Conservation (phyloP, 2,329 filamentous ascomycete species). For the Penicillium italicum region DNA sequence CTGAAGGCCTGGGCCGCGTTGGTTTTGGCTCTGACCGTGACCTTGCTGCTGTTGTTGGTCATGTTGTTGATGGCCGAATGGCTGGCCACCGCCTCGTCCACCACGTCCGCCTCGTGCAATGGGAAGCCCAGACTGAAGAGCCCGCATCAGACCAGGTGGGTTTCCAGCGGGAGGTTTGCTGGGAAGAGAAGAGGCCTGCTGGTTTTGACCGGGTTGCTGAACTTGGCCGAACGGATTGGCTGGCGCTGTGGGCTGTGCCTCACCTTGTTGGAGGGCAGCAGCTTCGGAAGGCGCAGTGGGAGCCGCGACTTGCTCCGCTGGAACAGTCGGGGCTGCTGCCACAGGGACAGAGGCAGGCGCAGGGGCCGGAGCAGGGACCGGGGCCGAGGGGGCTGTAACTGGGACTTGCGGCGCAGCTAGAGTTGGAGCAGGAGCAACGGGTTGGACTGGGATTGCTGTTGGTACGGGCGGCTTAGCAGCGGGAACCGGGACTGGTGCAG, state of each 20-base stretch:
- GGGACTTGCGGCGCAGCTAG: constrained; percentile 6
- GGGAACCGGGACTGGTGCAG: constrained; percentile 39
- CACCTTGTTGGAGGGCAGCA: constrained; percentile 15
- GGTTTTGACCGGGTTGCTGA: constrained; percentile 22
- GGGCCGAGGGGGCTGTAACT: constrained; percentile 2
- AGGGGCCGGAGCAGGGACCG: constrained; percentile 13
- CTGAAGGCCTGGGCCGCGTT: constrained; percentile 39
- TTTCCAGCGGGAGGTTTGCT: constrained; percentile 37
- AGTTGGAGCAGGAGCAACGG: constrained; percentile 22
- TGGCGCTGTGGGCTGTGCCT: constrained; percentile 13
- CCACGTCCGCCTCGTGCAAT: constrained; percentile 43
- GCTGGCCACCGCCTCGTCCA: constrained; percentile 38
- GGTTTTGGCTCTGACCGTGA: constrained; percentile 18
- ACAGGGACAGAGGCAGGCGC: background rate
- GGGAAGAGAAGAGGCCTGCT: constrained; percentile 28
- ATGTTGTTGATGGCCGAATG: constrained; percentile 30
- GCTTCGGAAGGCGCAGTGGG: constrained; percentile 1
- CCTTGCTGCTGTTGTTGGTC: constrained; percentile 28
- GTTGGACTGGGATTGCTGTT: constrained; percentile 17
- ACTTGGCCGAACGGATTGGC: constrained; percentile 29
- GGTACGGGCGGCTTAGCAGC: constrained; percentile 28
- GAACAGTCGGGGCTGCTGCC: background rate
- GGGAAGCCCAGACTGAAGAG: constrained; percentile 45
- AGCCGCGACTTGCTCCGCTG: background rate
- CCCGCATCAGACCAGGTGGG: constrained; percentile 41